Evolutionary conservation across 2,329 filamentous ascomycete genomes (phyloP), one percentile per base, ranked within the genome.

Genomic region (Colletotrichum musae): DNA sequence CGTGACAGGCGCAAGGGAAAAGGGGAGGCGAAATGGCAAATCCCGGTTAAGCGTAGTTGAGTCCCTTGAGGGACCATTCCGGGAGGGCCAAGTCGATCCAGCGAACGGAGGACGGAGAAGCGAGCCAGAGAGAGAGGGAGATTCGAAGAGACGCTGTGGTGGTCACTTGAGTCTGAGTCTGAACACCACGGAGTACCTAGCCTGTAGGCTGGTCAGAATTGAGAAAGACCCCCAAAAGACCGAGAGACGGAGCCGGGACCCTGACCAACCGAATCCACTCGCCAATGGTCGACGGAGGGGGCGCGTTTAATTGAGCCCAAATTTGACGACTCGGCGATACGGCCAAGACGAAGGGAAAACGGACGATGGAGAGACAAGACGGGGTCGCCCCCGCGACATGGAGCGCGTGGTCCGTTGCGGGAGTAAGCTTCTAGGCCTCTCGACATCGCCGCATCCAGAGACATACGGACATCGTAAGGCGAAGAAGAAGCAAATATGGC

Each of bases 191-290:
- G 10, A 36, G 7, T 36, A 18, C 18, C 18, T 18, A 10, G 7
- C 7, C 15, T 41, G n/a, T n/a, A 12, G n/a, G n/a, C 18, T 47
- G 45, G 45, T 7, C 16, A 47, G 45, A 47, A 10, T 3, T 3
- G 10, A 10, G 7, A 36, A 10, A 36, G 32, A 36, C 32, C 32
- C 32, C 32, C 32, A 36, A 36, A 18, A 18, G 41, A 32, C 50
- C 50, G 51, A 63, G 28, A 15, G 50, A 61, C 39, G 50, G 48
- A 41, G 28, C 57, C 58, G 64, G 32, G 65, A 18, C 59, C 60
- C 54, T 65, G 67, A 53, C 62, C 67, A 70, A 70, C 56, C 62
- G 62, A 32, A 58, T 68, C 57, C 64, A 70, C 63, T 39, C 16
- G 24, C 21, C 18, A 13, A 68, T 54, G 50, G 24, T 28, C 15